Evolutionary conservation across 306 rosid species (phyloP).

Genomic region (Trifolium dubium): DNA sequence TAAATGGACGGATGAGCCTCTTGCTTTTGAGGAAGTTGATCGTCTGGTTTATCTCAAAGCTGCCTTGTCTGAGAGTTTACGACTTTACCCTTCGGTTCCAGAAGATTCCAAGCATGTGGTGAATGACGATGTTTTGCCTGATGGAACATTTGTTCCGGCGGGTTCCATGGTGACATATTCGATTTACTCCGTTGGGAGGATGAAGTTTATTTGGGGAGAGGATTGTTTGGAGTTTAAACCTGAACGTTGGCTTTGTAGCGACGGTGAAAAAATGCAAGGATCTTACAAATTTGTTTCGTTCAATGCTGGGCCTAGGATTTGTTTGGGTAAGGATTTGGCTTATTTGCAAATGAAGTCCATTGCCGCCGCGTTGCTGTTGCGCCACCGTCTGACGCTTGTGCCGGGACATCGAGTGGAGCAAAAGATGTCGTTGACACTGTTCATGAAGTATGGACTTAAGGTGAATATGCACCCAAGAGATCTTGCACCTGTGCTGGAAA

Average conservation of each 20-base stretch:
- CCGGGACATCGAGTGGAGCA: constrained; percentile 84
- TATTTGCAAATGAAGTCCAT: constrained; percentile 93
- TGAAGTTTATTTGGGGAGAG: constrained; percentile 89
- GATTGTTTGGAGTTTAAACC: constrained; percentile 90
- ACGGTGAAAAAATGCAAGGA: constrained; percentile 58
- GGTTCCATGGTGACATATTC: constrained; percentile 75
- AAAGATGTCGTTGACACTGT: constrained; percentile 89
- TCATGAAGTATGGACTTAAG: constrained; percentile 88
- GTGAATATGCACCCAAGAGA: constrained; percentile 71
- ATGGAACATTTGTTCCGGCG: constrained; percentile 70
- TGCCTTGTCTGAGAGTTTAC: constrained; percentile 74
- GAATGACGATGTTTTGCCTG: constrained; percentile 70
- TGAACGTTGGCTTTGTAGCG: constrained; percentile 70
- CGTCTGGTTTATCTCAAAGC: constrained; percentile 76
- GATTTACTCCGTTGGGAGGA: constrained; percentile 74
- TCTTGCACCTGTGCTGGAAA: constrained; percentile 56
- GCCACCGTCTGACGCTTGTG: constrained; percentile 66
- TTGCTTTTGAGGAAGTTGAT: constrained; percentile 82
- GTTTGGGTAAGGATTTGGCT: constrained; percentile 88
- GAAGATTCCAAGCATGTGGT: constrained; percentile 78
- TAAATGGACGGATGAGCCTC: constrained; percentile 69
- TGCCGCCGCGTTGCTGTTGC: constrained; percentile 69
- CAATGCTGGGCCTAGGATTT: constrained; percentile 87
- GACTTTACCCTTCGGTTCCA: constrained; percentile 91
- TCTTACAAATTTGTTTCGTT: constrained; percentile 74